Percentiles rank a stretch among this genome's conserved stretches.
phyloP scores from a whole-genome alignment of 78 protist species.

The Planoprotostelium fungivorum region DNA sequence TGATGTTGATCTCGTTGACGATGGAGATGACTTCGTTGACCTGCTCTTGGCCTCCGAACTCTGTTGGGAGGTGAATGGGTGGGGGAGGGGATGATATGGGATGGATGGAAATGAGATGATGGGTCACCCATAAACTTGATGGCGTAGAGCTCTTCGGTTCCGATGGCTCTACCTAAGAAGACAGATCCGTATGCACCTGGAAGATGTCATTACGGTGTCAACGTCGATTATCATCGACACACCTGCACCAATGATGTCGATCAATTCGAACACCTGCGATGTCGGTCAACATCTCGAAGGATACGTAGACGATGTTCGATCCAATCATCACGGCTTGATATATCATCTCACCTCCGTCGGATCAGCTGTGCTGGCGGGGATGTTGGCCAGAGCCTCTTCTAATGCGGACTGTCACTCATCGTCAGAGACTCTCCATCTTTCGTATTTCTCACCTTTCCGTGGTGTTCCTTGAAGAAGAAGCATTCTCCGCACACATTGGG shows the following conservation, averaged over 20 bases:
- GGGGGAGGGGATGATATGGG: not conserved
- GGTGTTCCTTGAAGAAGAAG: not conserved
- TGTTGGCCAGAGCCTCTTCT: not conserved
- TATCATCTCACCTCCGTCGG: not conserved
- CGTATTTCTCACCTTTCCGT: not conserved
- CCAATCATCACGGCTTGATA: no score
- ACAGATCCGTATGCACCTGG: not conserved
- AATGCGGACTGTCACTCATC: not conserved
- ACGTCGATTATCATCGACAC: not conserved
- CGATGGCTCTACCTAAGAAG: not conserved
- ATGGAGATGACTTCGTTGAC: constrained; percentile 1
- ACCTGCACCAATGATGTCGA: not conserved
- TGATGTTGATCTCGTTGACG: constrained; percentile 47
- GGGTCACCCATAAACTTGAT: not conserved
- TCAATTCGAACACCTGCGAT: not conserved
- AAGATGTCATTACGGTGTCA: not conserved
- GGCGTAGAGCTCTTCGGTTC: not conserved
- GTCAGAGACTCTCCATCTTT: not conserved
- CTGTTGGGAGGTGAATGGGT: not conserved
- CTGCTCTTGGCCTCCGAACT: not conserved
- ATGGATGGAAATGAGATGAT: not conserved
- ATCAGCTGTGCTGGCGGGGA: not conserved
- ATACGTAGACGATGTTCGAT: not conserved
- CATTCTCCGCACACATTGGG: not conserved
- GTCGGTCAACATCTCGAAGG: not conserved